Percentiles rank a stretch among this genome's conserved stretches.
Conservation (phyloP, 495 filamentous ascomycete species). For the Penicillium ochrochloron region DNA sequence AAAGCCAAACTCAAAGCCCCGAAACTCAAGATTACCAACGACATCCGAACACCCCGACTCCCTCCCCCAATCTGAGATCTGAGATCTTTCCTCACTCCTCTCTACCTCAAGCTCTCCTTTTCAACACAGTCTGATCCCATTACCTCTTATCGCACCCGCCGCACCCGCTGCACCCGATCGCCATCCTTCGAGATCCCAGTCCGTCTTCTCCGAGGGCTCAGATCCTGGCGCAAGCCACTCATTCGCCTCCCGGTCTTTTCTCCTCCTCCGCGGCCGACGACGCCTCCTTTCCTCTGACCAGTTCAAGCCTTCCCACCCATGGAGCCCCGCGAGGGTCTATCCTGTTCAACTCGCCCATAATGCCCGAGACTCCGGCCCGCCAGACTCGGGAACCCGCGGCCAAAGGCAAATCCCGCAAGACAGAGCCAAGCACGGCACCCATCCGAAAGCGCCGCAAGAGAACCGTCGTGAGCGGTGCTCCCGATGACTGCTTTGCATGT, state of each 20-base stretch:
- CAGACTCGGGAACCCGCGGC: slow-evolving; percentile 29
- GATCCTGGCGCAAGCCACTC: slow-evolving; percentile 11
- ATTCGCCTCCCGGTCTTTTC: neutral
- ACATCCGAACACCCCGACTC: neutral
- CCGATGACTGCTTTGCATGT: slow-evolving; percentile 96
- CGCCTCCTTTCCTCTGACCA: neutral
- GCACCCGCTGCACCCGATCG: neutral
- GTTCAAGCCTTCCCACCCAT: slow-evolving; percentile 10
- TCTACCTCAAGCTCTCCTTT: neutral
- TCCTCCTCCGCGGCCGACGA: neutral
- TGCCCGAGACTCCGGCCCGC: slow-evolving; percentile 25
- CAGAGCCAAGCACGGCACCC: slow-evolving; percentile 28
- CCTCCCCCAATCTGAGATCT: neutral
- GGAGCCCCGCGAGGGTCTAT: slow-evolving; percentile 24
- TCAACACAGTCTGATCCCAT: neutral
- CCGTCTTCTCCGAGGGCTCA: slow-evolving; percentile 4
- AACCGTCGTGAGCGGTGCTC: slow-evolving; percentile 85
- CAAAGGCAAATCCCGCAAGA: slow-evolving; percentile 37
- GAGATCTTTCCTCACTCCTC: slow-evolving; percentile 13
- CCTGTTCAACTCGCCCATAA: slow-evolving; percentile 18
- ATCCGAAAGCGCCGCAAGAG: slow-evolving; percentile 81
- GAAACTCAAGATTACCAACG: neutral
- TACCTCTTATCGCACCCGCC: neutral
- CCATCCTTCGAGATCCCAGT: neutral
- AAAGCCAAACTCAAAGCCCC: neutral